These are phyloP conservation scores for Ophiosphaerella herpotricha DNA, from an alignment of 2,329 filamentous ascomycete genomes.

Conservation along the genomic window DNA sequence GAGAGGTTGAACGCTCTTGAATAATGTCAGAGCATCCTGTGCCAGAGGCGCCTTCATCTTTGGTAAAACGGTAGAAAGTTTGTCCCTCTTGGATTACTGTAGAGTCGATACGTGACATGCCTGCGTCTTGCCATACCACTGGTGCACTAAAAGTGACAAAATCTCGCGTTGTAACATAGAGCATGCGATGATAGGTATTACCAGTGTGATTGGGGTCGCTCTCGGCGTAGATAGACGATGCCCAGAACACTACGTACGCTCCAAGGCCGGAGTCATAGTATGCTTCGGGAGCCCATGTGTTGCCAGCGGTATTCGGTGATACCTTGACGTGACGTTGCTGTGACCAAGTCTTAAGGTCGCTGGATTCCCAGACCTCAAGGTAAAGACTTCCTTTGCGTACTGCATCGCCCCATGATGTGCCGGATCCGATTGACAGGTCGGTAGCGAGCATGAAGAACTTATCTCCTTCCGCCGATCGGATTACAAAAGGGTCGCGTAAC, in stretches of 20 bases:
- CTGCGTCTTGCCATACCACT: constrained; percentile 58
- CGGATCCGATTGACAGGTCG: constrained; percentile 59
- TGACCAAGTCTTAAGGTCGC: constrained; percentile 58
- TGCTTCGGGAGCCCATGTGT: constrained; percentile 60
- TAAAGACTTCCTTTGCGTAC: constrained; percentile 56
- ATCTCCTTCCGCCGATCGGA: constrained; percentile 56
- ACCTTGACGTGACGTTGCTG: constrained; percentile 56
- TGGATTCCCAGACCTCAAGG: constrained; percentile 60
- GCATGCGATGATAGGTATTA: constrained; percentile 57
- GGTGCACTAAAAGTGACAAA: constrained; percentile 57
- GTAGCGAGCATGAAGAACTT: constrained; percentile 60
- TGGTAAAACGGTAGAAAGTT: constrained; percentile 59
- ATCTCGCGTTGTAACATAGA: constrained; percentile 57
- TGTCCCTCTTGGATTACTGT: constrained; percentile 53
- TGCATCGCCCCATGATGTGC: constrained; percentile 57
- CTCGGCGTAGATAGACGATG: constrained; percentile 52
- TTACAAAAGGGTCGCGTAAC: constrained; percentile 59
- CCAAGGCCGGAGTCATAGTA: constrained; percentile 54
- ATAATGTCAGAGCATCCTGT: constrained; percentile 62
- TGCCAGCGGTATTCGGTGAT: constrained; percentile 56
- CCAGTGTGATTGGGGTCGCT: constrained; percentile 50
- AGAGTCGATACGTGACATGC: constrained; percentile 58
- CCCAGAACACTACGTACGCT: constrained; percentile 55
- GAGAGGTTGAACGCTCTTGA: constrained; percentile 53
- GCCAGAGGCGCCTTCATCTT: constrained; percentile 56